Percentiles rank a stretch among this genome's conserved stretches.
Conservation (phyloP, 306 rosid species). For the Malus sieversii region DNA sequence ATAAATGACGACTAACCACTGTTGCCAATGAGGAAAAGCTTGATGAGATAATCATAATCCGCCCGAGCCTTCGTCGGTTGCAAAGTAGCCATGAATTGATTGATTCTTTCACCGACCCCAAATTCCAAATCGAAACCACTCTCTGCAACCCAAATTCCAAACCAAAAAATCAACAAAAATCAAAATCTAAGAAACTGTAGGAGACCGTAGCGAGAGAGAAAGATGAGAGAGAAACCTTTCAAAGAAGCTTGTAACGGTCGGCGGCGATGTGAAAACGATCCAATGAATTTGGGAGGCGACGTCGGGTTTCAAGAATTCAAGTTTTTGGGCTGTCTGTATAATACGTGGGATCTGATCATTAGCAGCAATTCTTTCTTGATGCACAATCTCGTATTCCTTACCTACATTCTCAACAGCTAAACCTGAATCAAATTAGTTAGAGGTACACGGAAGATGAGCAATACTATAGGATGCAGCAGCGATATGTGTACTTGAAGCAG, state of each 20-base stretch:
- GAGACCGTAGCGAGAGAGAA: background rate
- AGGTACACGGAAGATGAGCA: slow-evolving; percentile 34
- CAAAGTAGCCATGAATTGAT: slow-evolving; percentile 54
- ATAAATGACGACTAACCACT: slow-evolving; percentile 42
- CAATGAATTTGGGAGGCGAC: slow-evolving; percentile 17
- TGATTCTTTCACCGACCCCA: slow-evolving; percentile 7
- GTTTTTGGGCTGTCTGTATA: slow-evolving; percentile 1
- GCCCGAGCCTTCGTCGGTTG: slow-evolving; percentile 71
- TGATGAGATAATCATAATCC: slow-evolving; percentile 86
- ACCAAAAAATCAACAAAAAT: background rate
- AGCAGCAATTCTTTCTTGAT: slow-evolving; percentile 24
- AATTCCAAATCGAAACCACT: slow-evolving; percentile 12
- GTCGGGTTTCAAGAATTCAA: background rate
- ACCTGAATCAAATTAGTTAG: slow-evolving; percentile 31
- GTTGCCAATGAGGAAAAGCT: slow-evolving; percentile 82
- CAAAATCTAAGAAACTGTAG: background rate
- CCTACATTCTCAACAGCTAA: slow-evolving; percentile 24
- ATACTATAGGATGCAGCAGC: slow-evolving; percentile 17
- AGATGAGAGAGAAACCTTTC: background rate
- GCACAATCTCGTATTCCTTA: slow-evolving; percentile 14
- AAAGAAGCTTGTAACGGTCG: slow-evolving; percentile 11
- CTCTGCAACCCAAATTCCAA: background rate
- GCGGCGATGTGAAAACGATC: slow-evolving; percentile 34
- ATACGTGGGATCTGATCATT: slow-evolving; percentile 28
- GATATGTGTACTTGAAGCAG: slow-evolving; percentile 25